phyloP scores from a whole-genome alignment of 2,329 filamentous ascomycete species.

The Dactylella cylindrospora region DNA sequence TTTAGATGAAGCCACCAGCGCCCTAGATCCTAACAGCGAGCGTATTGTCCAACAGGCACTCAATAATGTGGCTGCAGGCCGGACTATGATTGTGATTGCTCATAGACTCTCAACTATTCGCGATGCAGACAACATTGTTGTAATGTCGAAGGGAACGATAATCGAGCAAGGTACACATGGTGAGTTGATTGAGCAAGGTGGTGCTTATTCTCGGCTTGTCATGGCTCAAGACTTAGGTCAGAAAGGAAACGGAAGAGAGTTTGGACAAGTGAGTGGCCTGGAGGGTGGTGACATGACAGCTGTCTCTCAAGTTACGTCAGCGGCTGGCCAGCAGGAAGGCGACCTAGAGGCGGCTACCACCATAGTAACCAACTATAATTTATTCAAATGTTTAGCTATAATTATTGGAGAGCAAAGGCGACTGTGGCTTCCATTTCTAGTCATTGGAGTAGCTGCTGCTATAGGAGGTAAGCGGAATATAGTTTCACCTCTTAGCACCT shows the following conservation, averaged over 20 bases:
- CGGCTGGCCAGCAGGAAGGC: not conserved
- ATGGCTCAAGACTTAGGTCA: constrained; percentile 46
- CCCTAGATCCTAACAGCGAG: constrained; percentile 61
- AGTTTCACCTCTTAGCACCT: not conserved
- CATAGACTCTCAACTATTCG: constrained; percentile 50
- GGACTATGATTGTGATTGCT: constrained; percentile 75
- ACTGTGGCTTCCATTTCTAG: constrained; percentile 59
- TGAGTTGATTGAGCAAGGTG: constrained; percentile 47
- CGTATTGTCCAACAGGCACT: constrained; percentile 62
- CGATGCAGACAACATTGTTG: constrained; percentile 41
- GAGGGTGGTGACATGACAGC: not conserved
- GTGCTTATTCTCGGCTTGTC: constrained; percentile 49
- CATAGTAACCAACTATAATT: constrained; percentile 14
- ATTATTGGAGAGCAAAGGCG: constrained; percentile 61
- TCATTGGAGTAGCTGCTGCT: constrained; percentile 53
- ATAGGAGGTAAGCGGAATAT: constrained; percentile 5
- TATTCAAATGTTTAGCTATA: constrained; percentile 60
- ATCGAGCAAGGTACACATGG: constrained; percentile 49
- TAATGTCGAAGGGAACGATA: constrained; percentile 32
- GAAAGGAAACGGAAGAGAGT: not conserved
- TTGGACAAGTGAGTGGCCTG: not conserved
- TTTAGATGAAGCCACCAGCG: constrained; percentile 74
- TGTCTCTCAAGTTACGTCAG: not conserved
- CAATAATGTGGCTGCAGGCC: constrained; percentile 61
- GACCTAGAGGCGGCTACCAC: constrained; percentile 45